Evolutionary conservation across 75 land plant genomes (phyloP), one percentile per base, ranked within the genome.

Genomic region (Pinus taeda): DNA sequence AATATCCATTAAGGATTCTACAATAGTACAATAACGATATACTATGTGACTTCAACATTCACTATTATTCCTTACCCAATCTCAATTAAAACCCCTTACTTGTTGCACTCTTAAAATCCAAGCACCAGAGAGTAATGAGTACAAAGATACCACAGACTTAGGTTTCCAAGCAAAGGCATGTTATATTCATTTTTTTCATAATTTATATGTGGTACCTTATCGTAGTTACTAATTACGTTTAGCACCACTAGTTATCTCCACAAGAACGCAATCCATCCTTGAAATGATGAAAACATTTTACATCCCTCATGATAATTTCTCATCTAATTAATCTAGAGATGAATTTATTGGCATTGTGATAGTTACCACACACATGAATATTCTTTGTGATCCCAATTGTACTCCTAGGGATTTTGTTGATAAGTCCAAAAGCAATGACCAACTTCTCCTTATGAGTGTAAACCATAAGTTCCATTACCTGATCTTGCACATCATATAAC

Each of bases 271-370:
- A 6, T 20, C 76, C 76, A 49, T 56, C 17, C 59, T 56, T 75
- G 29, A 75, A 75, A 55, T 21, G 59, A 56, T 75, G 76, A 58
- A 75, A 75, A 21, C 69, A 29, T 21, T 75, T 33, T 11, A 9
- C 24, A 56, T 75, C 76, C 59, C 76, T 75, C 59, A 75, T 29
- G 18, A 75, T 20, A 56, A 75, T 75, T 29, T 75, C 67, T 58
- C 76, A 26, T 57, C 6, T 14, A 6, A 75, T 33, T 57, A 75
- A 18, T 30, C 21, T 56, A 9, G 76, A 75, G 9, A 75, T 75
- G 76, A 75, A 75, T 26, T 75, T 75, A 26, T 12, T 75, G 7
- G 59, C 76, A 21, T 2, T 75, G 24, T 75, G 76, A 9, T 63
- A 75, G 15, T 75, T 63, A 36, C 76, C 58, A 56, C 76, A 75